Conservation (phyloP, 2,329 filamentous ascomycete species). For the Byssoonygena ceratinophila region DNA sequence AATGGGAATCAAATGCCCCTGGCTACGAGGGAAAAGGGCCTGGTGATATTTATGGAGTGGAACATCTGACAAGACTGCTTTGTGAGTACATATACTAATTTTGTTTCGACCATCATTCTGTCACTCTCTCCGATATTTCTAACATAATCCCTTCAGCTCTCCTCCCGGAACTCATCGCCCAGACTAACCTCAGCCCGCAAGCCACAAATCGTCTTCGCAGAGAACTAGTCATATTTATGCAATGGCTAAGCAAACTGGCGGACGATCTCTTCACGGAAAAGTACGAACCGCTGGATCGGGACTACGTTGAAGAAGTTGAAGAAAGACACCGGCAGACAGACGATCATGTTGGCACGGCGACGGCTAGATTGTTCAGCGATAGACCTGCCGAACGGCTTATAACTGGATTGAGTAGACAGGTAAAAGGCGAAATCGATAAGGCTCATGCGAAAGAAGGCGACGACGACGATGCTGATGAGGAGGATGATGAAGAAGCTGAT, state of each 20-base stretch:
- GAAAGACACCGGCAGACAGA: slow-evolving; percentile 6
- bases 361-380: slow-evolving; percentile 23
- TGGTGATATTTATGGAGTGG: slow-evolving; percentile 78
- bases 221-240: slow-evolving; percentile 74
- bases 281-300: slow-evolving; percentile 34
- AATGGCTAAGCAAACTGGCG: slow-evolving; percentile 71
- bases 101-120: not conserved
- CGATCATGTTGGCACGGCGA: slow-evolving; percentile 25
- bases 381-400: not conserved
- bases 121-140: not conserved
- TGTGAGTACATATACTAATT: slow-evolving; percentile 46
- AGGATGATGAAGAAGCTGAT: not conserved
- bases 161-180: slow-evolving; percentile 84
- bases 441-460: not conserved
- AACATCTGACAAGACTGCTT: slow-evolving; percentile 80
- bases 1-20: slow-evolving; percentile 53
- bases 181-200: slow-evolving; percentile 95
- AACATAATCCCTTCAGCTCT: slow-evolving; percentile 49
- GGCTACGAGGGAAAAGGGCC: slow-evolving; percentile 60
- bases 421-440: not conserved
- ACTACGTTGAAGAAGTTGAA: slow-evolving; percentile 30
- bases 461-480: not conserved
- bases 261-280: slow-evolving; percentile 57
- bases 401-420: not conserved
- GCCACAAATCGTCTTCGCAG: slow-evolving; percentile 80